A percentile compares a stretch with the other conserved stretches of the same genome.
Evolutionary conservation across 2,329 filamentous ascomycete species (phyloP).

Genomic region (Magnaporthiopsis rhizophila): DNA sequence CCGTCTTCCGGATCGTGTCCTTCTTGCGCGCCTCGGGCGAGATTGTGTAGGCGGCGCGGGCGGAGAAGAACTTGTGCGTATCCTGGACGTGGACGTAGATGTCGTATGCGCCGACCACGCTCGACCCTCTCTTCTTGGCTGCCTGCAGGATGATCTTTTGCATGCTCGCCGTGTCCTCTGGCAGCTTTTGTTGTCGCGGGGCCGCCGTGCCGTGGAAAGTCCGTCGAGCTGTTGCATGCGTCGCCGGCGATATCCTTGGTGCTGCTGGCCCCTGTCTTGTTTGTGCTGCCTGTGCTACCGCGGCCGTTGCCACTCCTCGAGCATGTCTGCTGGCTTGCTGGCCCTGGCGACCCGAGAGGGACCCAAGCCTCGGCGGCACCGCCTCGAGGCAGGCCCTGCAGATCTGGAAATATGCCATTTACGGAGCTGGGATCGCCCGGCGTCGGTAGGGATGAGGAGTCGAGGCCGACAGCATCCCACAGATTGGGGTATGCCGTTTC

Average conservation of each 20-base stretch:
- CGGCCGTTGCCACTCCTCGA: background rate
- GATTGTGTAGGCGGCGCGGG: constrained; percentile 69
- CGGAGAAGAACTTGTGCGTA: constrained; percentile 57
- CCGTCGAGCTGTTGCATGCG: background rate
- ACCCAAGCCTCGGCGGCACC: constrained; percentile 1
- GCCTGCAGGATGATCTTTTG: constrained; percentile 5
- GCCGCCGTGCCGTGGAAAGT: background rate
- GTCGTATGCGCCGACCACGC: background rate
- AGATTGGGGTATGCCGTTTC: background rate
- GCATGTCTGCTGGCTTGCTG: background rate
- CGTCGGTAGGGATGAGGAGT: background rate
- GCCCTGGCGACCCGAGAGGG: background rate
- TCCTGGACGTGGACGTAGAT: background rate
- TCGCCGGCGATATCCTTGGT: background rate
- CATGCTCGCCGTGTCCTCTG: constrained; percentile 3
- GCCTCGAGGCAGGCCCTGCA: constrained; percentile 6
- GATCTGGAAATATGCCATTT: constrained; percentile 4
- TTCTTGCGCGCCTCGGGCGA: constrained; percentile 58
- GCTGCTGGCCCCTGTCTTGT: background rate
- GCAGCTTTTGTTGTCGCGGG: background rate
- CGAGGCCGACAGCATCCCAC: background rate
- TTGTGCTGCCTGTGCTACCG: background rate
- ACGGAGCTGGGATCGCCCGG: background rate
- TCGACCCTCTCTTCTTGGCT: background rate
- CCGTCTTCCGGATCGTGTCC: constrained; percentile 60